Percentiles rank a stretch among this genome's conserved stretches.
These are phyloP conservation scores for Adansonia madagascariensis DNA, from an alignment of 441 rosid species.

Conservation along the genomic window DNA sequence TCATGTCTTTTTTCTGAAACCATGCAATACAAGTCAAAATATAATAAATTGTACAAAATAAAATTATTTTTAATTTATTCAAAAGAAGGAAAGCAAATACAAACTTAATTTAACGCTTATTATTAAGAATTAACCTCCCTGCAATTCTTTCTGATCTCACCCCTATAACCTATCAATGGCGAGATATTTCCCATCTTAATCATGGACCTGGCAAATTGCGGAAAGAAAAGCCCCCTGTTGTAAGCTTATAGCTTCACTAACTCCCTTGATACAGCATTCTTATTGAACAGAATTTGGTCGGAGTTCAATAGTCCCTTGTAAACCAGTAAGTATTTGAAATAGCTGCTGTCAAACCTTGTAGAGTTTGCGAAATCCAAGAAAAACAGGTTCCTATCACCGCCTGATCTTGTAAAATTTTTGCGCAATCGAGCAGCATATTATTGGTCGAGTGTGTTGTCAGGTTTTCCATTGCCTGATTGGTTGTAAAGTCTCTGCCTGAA, in stretches of 20 bases:
- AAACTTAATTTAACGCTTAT: not conserved
- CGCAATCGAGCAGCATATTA: conserved; percentile 66
- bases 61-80: not conserved
- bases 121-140: conserved; percentile 61
- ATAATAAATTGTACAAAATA: not conserved
- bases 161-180: conserved; percentile 74
- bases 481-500: conserved; percentile 95
- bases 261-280: conserved; percentile 52
- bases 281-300: conserved; percentile 72
- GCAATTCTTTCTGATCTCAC: conserved; percentile 81
- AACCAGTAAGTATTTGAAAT: conserved; percentile 73
- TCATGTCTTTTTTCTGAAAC: not conserved
- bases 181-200: conserved; percentile 83
- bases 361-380: conserved; percentile 65
- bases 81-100: too few relatives aligned
- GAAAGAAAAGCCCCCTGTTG: conserved; percentile 57
- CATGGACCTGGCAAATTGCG: conserved; percentile 84
- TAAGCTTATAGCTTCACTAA: conserved; percentile 72
- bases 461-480: conserved; percentile 74
- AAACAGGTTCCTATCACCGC: conserved; percentile 85
- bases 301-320: conserved; percentile 74
- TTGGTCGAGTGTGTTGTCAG: conserved; percentile 64
- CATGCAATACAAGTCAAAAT: not conserved
- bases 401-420: conserved; percentile 64
- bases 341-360: conserved; percentile 67